These are phyloP conservation scores for Mycena crocata DNA, from an alignment of 768 basidiomycete genomes.

Conservation along the genomic window DNA sequence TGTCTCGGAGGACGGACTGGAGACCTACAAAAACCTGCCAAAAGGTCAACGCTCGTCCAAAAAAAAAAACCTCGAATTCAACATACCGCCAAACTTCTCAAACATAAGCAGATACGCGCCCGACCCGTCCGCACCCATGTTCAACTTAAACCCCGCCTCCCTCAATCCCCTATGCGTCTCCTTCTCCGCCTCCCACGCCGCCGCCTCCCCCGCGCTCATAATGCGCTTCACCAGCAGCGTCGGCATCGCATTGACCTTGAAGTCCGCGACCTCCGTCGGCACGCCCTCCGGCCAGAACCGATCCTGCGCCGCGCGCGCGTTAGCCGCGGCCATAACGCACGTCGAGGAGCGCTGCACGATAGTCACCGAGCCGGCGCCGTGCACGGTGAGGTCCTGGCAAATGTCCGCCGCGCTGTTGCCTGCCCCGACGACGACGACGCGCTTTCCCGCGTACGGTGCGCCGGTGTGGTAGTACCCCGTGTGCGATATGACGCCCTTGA, in stretches of 20 bases:
- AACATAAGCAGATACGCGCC: constrained; percentile 14
- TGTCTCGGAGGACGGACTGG: no score
- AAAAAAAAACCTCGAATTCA: neutral
- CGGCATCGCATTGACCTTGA: constrained; percentile 26
- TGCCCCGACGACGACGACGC: constrained; percentile 54
- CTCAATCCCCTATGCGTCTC: constrained; percentile 14
- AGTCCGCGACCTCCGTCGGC: constrained; percentile 37
- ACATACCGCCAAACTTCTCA: constrained; percentile 11
- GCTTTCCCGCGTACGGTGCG: constrained; percentile 43
- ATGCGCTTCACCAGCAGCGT: neutral
- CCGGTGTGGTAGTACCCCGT: constrained; percentile 43
- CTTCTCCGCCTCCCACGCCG: constrained; percentile 14
- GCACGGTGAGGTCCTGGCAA: constrained; percentile 48
- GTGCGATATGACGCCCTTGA: constrained; percentile 47
- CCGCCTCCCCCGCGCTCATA: constrained; percentile 11
- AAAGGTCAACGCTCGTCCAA: neutral
- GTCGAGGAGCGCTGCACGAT: constrained; percentile 57
- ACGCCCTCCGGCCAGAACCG: constrained; percentile 31
- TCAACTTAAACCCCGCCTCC: constrained; percentile 20
- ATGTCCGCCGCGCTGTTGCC: constrained; percentile 53
- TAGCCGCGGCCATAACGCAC: constrained; percentile 37
- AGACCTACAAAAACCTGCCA: constrained; percentile 8
- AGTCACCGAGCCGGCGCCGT: constrained; percentile 48
- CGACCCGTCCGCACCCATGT: constrained; percentile 11
- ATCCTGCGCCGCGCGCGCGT: neutral